Percentiles rank a stretch among this genome's conserved stretches.
phyloP scores from a whole-genome alignment of 257 asterid genomes.

The Datura wrightii region DNA sequence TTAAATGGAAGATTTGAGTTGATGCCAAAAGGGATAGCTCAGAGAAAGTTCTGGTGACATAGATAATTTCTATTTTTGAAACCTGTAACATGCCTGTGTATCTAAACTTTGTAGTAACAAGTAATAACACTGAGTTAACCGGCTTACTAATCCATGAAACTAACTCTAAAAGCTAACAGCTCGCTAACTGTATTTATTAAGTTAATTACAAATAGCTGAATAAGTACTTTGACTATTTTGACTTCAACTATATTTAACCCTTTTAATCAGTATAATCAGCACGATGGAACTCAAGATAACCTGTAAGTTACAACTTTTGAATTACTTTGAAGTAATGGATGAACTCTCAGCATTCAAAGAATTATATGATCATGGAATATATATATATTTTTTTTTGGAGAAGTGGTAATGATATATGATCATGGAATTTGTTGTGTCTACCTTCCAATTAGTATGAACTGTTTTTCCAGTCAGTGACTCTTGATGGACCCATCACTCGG shows the following conservation, averaged over 20 bases:
- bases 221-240: not conserved
- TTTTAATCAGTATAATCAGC: not conserved
- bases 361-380: not conserved
- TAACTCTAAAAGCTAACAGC: not conserved
- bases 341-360: not conserved
- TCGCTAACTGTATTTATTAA: not conserved
- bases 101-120: not conserved
- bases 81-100: not conserved
- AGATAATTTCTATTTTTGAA: not conserved
- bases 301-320: not conserved
- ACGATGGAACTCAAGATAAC: slow-evolving; percentile 6
- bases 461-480: not conserved
- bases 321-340: not conserved
- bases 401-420: too few species aligned
- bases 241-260: not conserved
- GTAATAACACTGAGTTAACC: not conserved
- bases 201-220: not conserved
- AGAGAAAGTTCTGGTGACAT: not conserved
- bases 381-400: too few species aligned
- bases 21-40: not conserved
- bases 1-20: not conserved
- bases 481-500: not conserved
- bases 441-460: not conserved
- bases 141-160: not conserved
- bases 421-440: not conserved